Base-by-base conservation (phyloP, 129 eudicot species). In the Flaveria bidentis region DNA sequence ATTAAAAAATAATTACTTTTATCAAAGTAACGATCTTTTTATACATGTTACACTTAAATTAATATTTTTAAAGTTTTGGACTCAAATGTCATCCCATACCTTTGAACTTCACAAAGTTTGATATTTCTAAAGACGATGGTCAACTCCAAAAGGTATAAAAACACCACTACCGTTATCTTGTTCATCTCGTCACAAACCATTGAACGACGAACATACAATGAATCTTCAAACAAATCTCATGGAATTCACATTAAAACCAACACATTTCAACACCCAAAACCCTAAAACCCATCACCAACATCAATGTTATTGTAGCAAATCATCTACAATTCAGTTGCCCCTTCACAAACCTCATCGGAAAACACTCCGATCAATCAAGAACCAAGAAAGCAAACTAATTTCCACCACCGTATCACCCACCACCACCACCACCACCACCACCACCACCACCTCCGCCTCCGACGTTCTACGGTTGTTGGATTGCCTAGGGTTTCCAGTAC, bases 401-500 rank as follows among this genome's bases (percentile, higher is more conserved):
- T 20, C 55, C 57, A 73, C 75, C 56, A 69, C 74, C 50, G 4
- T 28, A 33, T 33, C 39, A 33, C 6, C 41, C 6, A 36, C 55
- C 51, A 73, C 75, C 56, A 69, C 74, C 42, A 63, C 87, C 10
- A 30, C 36, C 5, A 30, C 53, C 51, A 73, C 75, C 56, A 69
- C 74, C 50, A 64, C 87, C 7, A 50, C 87, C 63, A 78, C 78
- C 57, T 51, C 88, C 1, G 81, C 85, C 39, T 83, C 89, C 11
- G 96, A 93, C 72, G 72, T 90, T 11, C 79, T 90, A 45, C 85
- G 88, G 69, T 80, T 93, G 56, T 76, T 93, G 86, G 98, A 90
- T 83, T 57, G 77, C 75, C 97, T 93, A 13, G 79, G 80, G 22
- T 65, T 93, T 51, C 67, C 84, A 0, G 55, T 90, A 26, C 80